Evolutionary conservation across 169 alveolate species (phyloP).

Genomic region (Plasmodium sp.): DNA sequence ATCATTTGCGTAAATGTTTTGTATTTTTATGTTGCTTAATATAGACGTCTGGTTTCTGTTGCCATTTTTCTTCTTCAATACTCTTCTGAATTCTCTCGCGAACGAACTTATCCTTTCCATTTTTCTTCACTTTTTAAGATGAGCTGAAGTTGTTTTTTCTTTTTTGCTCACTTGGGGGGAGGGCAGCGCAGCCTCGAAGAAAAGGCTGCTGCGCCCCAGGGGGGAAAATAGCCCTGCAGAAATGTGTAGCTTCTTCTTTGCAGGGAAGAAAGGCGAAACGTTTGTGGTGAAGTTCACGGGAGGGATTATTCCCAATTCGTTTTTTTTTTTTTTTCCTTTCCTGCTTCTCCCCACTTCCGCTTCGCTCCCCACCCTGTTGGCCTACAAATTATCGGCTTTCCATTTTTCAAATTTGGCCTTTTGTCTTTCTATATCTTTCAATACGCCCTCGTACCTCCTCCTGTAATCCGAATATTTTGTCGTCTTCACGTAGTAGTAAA

Average conservation of each 20-base stretch:
- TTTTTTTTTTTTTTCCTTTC: neutral
- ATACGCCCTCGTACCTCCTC: conserved; percentile 71
- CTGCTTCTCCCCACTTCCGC: neutral
- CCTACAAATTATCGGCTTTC: conserved; percentile 66
- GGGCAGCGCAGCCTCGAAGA: neutral
- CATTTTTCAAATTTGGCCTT: conserved; percentile 64
- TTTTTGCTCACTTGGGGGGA: neutral
- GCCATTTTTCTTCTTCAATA: conserved; percentile 10
- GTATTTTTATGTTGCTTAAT: conserved; percentile 59
- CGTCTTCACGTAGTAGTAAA: conserved; percentile 62
- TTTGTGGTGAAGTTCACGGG: neutral
- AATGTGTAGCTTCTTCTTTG: neutral
- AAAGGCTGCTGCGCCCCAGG: neutral
- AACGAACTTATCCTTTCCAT: conserved; percentile 29
- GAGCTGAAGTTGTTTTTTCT: neutral
- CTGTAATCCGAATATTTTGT: conserved; percentile 49
- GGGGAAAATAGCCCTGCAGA: neutral
- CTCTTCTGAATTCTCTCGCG: conserved; percentile 4
- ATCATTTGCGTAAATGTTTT: conserved; percentile 53
- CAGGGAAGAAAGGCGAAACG: neutral
- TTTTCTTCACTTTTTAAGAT: conserved; percentile 18
- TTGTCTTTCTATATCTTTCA: conserved; percentile 75
- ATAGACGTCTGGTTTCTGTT: conserved; percentile 23
- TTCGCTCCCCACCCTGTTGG: neutral
- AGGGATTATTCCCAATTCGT: neutral